Evolutionary conservation across 768 basidiomycete genomes (phyloP).

Genomic region (Suillus variegatus): DNA sequence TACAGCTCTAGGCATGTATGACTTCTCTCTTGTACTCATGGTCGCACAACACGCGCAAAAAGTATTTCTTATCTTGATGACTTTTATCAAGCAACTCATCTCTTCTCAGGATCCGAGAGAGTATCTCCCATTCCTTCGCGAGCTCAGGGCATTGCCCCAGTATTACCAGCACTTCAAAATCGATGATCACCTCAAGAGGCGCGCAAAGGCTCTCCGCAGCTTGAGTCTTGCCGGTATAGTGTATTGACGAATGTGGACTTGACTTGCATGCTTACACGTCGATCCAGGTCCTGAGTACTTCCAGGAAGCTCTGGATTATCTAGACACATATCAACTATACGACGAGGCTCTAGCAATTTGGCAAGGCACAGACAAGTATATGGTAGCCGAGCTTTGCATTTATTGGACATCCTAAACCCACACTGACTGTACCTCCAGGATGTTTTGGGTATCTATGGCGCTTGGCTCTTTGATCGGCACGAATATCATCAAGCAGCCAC

Average conservation of each 20-base stretch:
- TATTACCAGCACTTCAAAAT: slow-evolving; percentile 89
- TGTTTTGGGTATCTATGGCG: slow-evolving; percentile 76
- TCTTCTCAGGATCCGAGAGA: slow-evolving; percentile 86
- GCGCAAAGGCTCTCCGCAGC: slow-evolving; percentile 73
- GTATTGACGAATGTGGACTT: slow-evolving; percentile 3
- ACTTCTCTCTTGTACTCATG: slow-evolving; percentile 94
- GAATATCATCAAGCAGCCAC: slow-evolving; percentile 85
- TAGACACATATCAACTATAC: slow-evolving; percentile 78
- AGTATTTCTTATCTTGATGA: slow-evolving; percentile 44
- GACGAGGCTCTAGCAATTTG: slow-evolving; percentile 75
- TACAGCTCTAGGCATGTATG: slow-evolving; percentile 97
- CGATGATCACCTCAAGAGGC: slow-evolving; percentile 85
- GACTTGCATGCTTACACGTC: slow-evolving; percentile 8
- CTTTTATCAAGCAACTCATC: neutral
- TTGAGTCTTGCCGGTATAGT: slow-evolving; percentile 68
- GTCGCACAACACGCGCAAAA: slow-evolving; percentile 97
- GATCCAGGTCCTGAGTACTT: slow-evolving; percentile 65
- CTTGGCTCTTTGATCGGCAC: slow-evolving; percentile 82
- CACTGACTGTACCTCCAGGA: slow-evolving; percentile 42
- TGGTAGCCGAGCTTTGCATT: slow-evolving; percentile 41
- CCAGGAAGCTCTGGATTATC: slow-evolving; percentile 77
- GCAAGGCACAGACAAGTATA: slow-evolving; percentile 61
- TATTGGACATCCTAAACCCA: neutral
- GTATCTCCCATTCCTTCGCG: slow-evolving; percentile 94
- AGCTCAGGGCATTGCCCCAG: slow-evolving; percentile 71